Conservation (phyloP, 2,329 filamentous ascomycete genomes). For the Ophiostoma quercus region DNA sequence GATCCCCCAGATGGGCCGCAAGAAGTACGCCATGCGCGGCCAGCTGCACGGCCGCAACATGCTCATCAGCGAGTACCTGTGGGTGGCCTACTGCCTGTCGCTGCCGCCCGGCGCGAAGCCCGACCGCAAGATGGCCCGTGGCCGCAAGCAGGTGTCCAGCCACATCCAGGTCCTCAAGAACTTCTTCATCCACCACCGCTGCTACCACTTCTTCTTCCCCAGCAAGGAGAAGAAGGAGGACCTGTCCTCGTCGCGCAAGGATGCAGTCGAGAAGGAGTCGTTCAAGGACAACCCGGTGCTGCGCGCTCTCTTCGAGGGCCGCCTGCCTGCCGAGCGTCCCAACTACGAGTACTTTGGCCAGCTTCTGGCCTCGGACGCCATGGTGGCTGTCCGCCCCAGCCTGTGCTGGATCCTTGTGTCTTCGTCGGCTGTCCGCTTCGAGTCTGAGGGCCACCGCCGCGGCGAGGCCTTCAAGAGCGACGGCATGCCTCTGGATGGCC, state of each 20-base stretch:
- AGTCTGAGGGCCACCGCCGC: constrained; percentile 39
- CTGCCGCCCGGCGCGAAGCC: constrained; percentile 45
- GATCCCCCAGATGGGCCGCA: constrained; percentile 61
- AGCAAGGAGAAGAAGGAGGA: constrained; percentile 52
- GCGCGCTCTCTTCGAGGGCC: constrained; percentile 53
- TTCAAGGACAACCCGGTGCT: constrained; percentile 63
- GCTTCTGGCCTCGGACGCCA: constrained; percentile 49
- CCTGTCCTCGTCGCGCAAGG: constrained; percentile 31
- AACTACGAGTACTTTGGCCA: constrained; percentile 59
- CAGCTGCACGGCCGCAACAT: constrained; percentile 64
- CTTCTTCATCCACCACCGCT: constrained; percentile 57
- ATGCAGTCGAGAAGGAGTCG: constrained; percentile 43
- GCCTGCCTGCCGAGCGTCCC: constrained; percentile 53
- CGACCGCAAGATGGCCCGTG: constrained; percentile 43
- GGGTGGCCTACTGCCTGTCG: constrained; percentile 45
- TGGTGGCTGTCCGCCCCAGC: constrained; percentile 52
- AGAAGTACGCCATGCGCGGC: constrained; percentile 60
- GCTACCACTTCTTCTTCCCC: constrained; percentile 58
- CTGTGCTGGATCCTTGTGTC: constrained; percentile 56
- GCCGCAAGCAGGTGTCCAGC: constrained; percentile 62
- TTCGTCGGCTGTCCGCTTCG: constrained; percentile 48
- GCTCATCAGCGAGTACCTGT: constrained; percentile 64
- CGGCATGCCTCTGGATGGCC: constrained; percentile 40
- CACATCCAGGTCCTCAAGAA: constrained; percentile 67
- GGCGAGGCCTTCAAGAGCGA: constrained; percentile 38